A percentile compares a stretch with the other conserved stretches of the same genome.
Conservation (phyloP, 371 early-diverging fungal species). For the Mucor velutinosus region DNA sequence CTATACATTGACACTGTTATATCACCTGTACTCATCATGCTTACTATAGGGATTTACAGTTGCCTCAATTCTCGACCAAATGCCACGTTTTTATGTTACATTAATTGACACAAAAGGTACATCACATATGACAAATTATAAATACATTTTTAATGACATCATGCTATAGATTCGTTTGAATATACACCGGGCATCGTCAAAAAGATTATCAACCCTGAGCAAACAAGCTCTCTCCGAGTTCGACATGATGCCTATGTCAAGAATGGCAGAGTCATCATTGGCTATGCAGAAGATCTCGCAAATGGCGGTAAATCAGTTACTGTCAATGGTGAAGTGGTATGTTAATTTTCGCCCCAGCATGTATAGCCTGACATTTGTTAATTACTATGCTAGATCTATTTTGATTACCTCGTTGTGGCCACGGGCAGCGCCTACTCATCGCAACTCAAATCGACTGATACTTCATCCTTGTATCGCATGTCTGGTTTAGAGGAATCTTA, state of each 20-base stretch:
- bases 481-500: conserved; percentile 36
- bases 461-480: conserved; percentile 36
- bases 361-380: background rate
- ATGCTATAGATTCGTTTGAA: conserved; percentile 36
- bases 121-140: background rate
- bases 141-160: background rate
- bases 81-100: conserved; percentile 42
- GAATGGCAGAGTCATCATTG: conserved; percentile 51
- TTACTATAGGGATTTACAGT: conserved; percentile 38
- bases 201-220: conserved; percentile 38
- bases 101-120: conserved; percentile 46
- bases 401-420: conserved; percentile 74
- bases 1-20: background rate
- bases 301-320: conserved; percentile 27
- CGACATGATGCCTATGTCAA: conserved; percentile 48
- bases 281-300: conserved; percentile 37
- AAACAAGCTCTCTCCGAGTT: conserved; percentile 40
- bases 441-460: conserved; percentile 46
- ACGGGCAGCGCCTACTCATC: conserved; percentile 66
- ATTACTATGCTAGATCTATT: conserved; percentile 42
- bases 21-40: background rate
- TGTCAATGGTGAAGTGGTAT: conserved; percentile 32
- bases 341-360: background rate
- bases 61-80: conserved; percentile 42
- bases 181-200: conserved; percentile 49